These are phyloP conservation scores for Salix caprea DNA, from an alignment of 345 rosid species.

Conservation along the genomic window DNA sequence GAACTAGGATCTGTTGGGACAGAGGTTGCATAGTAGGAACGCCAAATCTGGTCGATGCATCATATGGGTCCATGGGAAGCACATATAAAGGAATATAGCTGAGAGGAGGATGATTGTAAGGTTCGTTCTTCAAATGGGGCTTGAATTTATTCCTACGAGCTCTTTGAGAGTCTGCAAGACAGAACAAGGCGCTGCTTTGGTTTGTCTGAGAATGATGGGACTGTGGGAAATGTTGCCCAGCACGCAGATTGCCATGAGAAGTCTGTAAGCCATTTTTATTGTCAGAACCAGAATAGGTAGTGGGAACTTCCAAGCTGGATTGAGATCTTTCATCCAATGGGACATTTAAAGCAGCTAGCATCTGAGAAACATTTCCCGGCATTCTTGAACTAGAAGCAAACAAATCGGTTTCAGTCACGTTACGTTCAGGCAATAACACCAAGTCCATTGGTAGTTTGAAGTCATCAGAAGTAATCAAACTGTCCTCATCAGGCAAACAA, in stretches of 20 bases:
- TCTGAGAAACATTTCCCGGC: background rate
- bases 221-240: background rate
- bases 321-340: background rate
- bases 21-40: background rate
- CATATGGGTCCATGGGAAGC: background rate
- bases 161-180: background rate
- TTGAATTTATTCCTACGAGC: background rate
- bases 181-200: constrained; percentile 6
- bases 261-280: background rate
- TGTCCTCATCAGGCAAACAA: constrained; percentile 39
- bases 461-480: constrained; percentile 31
- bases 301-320: background rate
- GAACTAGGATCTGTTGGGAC: constrained; percentile 6
- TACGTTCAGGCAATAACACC: background rate
- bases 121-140: constrained; percentile 2
- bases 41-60: constrained; percentile 9
- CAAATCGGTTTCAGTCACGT: background rate
- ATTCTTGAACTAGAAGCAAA: constrained; percentile 8
- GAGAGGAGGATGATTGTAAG: background rate
- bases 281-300: background rate
- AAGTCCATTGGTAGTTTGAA: constrained; percentile 15
- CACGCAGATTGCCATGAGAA: background rate
- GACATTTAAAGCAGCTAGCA: background rate
- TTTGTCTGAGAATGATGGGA: constrained; percentile 10
- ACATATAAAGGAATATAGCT: background rate